These are phyloP conservation scores for Ganoderma multipileum DNA, from an alignment of 1,284 basidiomycete species.

Conservation along the genomic window DNA sequence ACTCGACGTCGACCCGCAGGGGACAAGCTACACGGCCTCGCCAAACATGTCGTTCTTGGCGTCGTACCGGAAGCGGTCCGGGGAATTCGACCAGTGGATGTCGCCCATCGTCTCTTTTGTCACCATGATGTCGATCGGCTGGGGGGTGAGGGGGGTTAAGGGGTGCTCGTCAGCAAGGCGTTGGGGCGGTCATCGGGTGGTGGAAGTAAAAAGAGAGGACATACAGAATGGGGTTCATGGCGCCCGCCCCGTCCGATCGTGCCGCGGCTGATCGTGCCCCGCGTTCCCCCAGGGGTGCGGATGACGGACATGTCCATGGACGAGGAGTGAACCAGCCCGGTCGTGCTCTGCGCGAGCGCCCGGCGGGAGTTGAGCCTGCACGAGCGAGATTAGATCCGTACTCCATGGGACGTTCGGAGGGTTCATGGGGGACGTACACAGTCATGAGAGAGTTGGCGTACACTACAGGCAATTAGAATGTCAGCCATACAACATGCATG, in stretches of 20 bases:
- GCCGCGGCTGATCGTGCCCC: slow-evolving; percentile 1
- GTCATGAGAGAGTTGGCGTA: slow-evolving; percentile 29
- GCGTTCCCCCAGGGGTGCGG: not conserved
- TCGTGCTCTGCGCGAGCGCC: slow-evolving; percentile 12
- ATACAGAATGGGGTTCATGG: not conserved
- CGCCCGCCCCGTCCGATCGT: not conserved
- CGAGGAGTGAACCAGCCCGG: slow-evolving; percentile 14
- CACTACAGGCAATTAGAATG: slow-evolving; percentile 5
- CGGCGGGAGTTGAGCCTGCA: slow-evolving; percentile 26
- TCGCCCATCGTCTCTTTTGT: slow-evolving; percentile 17
- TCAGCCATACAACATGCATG: not conserved
- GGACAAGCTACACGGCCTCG: not conserved
- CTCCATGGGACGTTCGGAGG: not conserved
- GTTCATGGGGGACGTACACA: slow-evolving; percentile 13
- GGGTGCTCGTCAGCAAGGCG: not conserved
- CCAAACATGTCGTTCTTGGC: slow-evolving; percentile 3
- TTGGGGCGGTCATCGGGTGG: not conserved
- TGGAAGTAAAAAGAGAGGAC: not conserved
- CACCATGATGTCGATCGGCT: slow-evolving; percentile 19
- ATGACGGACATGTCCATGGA: slow-evolving; percentile 23
- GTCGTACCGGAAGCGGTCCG: slow-evolving; percentile 1
- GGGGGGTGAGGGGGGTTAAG: not conserved
- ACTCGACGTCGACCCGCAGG: not conserved
- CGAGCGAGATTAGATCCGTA: not conserved
- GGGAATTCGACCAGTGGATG: not conserved